Base-by-base conservation (phyloP, 768 basidiomycete species). In the Hygrophoropsis aurantiaca region DNA sequence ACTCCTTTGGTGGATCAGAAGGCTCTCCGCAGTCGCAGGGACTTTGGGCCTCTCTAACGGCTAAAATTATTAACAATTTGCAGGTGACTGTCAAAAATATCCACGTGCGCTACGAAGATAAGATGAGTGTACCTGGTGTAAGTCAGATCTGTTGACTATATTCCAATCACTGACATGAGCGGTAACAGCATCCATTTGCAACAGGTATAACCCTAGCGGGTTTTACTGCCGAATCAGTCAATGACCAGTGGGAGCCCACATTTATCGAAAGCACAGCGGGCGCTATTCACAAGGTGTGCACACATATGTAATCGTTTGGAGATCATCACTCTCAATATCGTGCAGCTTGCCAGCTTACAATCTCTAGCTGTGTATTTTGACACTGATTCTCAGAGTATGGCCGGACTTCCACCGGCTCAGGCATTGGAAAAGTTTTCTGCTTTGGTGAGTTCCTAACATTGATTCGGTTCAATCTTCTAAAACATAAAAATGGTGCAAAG, bases 11-110 rank as follows among this genome's bases (percentile, higher is more conserved):
- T 45, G 48, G 59, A 48, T 34, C 51, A 71, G 81, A 73, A 50
- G 71, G 82, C 41, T 74, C 82, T 5, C 66, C 77, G n/a, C 84
- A 90, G 59, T 82, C 87, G n/a, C 88, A 94, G 69, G 87, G 89
- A 7, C 79, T 95, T 50, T 72, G 90, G 58, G 78, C 88, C 36
- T 91, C 92, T 15, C 70, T 98, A 39, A 82, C 87, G 35, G 79
- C 86, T 37, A 97, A 95, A 62, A 80, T 98, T 47, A 82, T 98
- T 54, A 95, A 98, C 69, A 99, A 99, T 61, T 67, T 98, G 20
- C 97, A 99, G 71, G 82, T 98, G 20, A 94, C 92, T 11, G 82
- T 98, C 50, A 91, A 87, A 69, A 95, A 97, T 57, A 91, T 99
- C 36, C 97, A 99, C 64, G 69, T 98, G 38, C 86, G 97, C 43